Evolutionary conservation across 2,329 filamentous ascomycete genomes (phyloP), one percentile per base, ranked within the genome.

Genomic region (Cordyceps cateniannulata): DNA sequence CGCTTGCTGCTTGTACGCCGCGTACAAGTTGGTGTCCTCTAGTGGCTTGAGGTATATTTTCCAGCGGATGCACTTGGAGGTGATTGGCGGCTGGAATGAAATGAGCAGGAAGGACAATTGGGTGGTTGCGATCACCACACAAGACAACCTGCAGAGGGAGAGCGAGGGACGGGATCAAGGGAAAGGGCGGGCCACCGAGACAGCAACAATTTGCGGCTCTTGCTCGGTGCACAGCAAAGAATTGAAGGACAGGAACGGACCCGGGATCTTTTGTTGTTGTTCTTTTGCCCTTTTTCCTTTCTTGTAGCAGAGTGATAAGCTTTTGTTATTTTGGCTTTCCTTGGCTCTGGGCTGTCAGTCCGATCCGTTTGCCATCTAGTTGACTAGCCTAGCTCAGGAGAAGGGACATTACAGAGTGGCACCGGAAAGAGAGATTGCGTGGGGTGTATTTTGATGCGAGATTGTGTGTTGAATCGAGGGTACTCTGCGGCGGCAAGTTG

Each of bases 401-500:
- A 48, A 57, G 44, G 27, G 27, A 45, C 42, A 47, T 47, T 56
- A 56, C 53, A 56, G 53, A 45, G 27, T 55, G 40, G 27, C 27
- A 49, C 29, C 27, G 12, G 10, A 16, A 35, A 27, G 44, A n/a
- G 55, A 58, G 24, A 59, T 59, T 59, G 56, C 56, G 56, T 59
- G 56, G 56, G 56, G 45, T 50, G 38, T 44, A 44, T 29, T 59
- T 10, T 59, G 56, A 59, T 59, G 56, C 47, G 50, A 51, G 47
- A 40, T 44, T 51, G 29, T 57, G 25, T 45, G 9, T 40, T 20
- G n/a, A 42, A 22, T 40, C 20, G 16, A 53, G 40, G 35, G 38
- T 32, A 38, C 32, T 40, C 29, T 52, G 50, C 16, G 24, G 27
- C 29, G 32, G 49, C 20, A 54, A 42, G 38, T n/a, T 42, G 38